A percentile compares a stretch with the other conserved stretches of the same genome.
phyloP scores from a whole-genome alignment of 1,284 basidiomycete genomes.

The Rhodotorula sp. region DNA sequence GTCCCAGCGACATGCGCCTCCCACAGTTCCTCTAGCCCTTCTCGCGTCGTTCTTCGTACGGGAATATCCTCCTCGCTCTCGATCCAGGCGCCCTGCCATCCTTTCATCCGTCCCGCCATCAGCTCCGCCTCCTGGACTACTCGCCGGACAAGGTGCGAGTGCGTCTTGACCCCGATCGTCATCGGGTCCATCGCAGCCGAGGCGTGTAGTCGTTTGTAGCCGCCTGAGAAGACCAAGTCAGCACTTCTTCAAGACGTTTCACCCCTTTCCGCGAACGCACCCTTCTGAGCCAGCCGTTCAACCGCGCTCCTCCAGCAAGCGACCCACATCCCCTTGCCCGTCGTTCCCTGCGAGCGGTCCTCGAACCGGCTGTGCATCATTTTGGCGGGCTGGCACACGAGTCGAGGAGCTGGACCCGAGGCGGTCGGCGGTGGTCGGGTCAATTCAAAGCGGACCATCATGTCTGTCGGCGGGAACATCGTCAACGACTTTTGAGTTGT shows the following conservation, averaged over 20 bases:
- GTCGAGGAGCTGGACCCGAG: neutral
- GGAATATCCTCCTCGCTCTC: neutral
- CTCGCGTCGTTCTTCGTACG: neutral
- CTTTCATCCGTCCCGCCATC: slow-evolving; percentile 14
- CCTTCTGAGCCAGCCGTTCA: slow-evolving; percentile 7
- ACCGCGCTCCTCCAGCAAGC: slow-evolving; percentile 13
- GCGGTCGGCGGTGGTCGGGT: neutral
- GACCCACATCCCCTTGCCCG: slow-evolving; percentile 25
- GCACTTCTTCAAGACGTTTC: no score
- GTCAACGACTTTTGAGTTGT: no score
- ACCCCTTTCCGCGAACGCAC: neutral
- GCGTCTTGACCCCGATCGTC: neutral
- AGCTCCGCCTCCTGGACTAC: slow-evolving; percentile 23
- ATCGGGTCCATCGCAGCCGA: neutral
- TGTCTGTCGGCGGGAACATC: neutral
- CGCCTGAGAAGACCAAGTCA: neutral
- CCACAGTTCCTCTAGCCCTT: neutral
- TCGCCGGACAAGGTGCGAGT: slow-evolving; percentile 8
- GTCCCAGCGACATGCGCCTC: rapidly evolving
- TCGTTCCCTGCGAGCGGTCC: neutral
- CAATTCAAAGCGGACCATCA: slow-evolving; percentile 15
- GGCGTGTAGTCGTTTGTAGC: slow-evolving; percentile 21
- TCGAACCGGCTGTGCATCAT: slow-evolving; percentile 17
- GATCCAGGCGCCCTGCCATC: slow-evolving; percentile 5
- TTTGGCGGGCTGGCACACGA: slow-evolving; percentile 11